Conservation (phyloP, 1,284 basidiomycete genomes). For the Marasmius tenuissimus region DNA sequence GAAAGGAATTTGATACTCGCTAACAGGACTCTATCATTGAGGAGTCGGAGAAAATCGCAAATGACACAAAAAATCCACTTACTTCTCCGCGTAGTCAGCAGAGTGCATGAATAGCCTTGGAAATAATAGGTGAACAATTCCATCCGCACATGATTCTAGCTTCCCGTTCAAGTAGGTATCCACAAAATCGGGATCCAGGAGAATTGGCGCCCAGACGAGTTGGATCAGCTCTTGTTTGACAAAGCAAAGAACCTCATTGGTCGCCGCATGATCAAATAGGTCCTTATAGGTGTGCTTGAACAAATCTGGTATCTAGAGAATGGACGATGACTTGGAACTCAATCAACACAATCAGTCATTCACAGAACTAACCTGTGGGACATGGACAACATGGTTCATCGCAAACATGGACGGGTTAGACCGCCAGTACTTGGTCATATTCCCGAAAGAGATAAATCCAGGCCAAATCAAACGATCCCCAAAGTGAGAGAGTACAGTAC, state of each 20-base stretch:
- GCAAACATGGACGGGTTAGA: not conserved
- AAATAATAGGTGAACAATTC: not conserved
- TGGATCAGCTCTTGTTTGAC: not conserved
- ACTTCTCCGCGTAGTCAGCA: conserved; percentile 1
- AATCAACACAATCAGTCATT: not conserved
- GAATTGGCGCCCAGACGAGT: not conserved
- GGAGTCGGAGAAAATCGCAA: not conserved
- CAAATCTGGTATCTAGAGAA: not conserved
- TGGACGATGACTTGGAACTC: not conserved
- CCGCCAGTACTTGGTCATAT: not conserved
- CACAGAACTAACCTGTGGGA: not conserved
- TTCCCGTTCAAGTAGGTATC: not conserved
- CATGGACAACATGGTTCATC: not conserved
- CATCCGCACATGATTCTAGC: not conserved
- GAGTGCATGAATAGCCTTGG: not conserved
- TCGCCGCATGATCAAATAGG: not conserved
- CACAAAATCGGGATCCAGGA: not conserved
- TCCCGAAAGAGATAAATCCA: not conserved
- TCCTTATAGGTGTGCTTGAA: not conserved
- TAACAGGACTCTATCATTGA: not conserved
- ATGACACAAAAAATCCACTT: not conserved
- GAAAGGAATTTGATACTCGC: not conserved
- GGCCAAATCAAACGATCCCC: not conserved
- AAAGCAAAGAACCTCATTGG: not conserved
- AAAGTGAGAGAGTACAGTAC: not conserved